These are phyloP conservation scores for Solanum virginianum DNA, from an alignment of 257 asterid species.

Conservation along the genomic window DNA sequence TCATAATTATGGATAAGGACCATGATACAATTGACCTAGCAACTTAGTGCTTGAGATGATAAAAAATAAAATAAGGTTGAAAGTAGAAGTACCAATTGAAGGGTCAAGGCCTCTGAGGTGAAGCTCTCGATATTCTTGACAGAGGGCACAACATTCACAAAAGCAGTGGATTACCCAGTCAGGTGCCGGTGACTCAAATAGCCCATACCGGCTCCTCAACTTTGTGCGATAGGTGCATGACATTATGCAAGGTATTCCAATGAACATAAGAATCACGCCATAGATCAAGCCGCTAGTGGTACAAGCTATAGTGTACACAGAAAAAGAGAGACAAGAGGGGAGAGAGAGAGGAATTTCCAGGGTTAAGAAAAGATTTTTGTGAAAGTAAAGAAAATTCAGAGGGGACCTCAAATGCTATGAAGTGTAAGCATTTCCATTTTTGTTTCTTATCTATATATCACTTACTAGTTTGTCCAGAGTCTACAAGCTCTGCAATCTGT, in stretches of 20 bases:
- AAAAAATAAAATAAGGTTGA: not conserved
- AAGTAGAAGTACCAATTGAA: constrained; percentile 28
- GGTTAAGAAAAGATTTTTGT: not conserved
- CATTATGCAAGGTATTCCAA: constrained; percentile 48
- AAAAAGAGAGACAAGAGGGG: not conserved
- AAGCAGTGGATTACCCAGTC: constrained; percentile 53
- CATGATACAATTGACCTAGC: not conserved
- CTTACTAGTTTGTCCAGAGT: constrained; percentile 41
- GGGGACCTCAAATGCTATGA: not conserved
- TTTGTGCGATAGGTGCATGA: constrained; percentile 54
- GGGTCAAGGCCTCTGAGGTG: constrained; percentile 41
- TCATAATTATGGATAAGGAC: not conserved
- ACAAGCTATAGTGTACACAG: constrained; percentile 29
- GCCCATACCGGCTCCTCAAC: constrained; percentile 35
- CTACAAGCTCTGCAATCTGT: constrained; percentile 52
- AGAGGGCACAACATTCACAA: constrained; percentile 61
- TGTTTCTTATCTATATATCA: not conserved
- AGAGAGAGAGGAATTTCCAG: not conserved
- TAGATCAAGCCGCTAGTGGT: constrained; percentile 43
- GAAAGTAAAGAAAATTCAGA: not conserved
- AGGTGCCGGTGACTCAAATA: constrained; percentile 45
- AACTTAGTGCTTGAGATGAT: not conserved
- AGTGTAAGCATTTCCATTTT: not conserved
- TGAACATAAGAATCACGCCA: constrained; percentile 17
- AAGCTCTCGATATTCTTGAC: constrained; percentile 70